Conservation (phyloP, 352 stramenopile genomes). For the Phytophthora megakarya region DNA sequence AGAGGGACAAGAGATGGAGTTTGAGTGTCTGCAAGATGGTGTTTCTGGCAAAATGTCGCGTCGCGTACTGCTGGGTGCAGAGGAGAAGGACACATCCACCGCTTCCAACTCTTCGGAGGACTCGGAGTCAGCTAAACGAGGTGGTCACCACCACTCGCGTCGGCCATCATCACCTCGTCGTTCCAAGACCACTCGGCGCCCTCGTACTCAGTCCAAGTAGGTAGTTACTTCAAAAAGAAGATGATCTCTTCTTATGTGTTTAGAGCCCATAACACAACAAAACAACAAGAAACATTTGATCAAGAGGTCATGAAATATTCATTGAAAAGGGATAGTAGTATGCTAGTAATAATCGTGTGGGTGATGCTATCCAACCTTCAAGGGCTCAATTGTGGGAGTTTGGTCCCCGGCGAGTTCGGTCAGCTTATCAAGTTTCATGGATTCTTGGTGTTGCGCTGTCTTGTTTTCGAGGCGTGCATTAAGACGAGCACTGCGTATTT, state of each 20-base stretch:
- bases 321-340: too few species aligned
- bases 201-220: constrained; percentile 41
- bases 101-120: constrained; percentile 9
- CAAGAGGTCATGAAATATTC: neutral
- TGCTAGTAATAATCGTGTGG: neutral
- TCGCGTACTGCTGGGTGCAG: constrained; percentile 50
- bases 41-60: constrained; percentile 84
- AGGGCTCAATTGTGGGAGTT: neutral
- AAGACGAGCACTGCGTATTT: neutral
- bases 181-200: constrained; percentile 33
- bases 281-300: constrained; percentile 25
- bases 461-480: constrained; percentile 8
- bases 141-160: constrained; percentile 33
- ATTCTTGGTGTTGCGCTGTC: constrained; percentile 2
- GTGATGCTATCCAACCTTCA: neutral
- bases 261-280: constrained; percentile 22
- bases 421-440: constrained; percentile 10
- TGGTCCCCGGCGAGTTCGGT: neutral
- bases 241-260: constrained; percentile 12
- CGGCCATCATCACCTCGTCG: constrained; percentile 41
- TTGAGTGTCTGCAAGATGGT: constrained; percentile 79
- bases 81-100: constrained; percentile 14
- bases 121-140: constrained; percentile 8
- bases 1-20: constrained; percentile 77
- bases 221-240: constrained; percentile 18